Base-by-base conservation (phyloP, 169 alveolate species). In the Plasmodium fragile region DNA sequence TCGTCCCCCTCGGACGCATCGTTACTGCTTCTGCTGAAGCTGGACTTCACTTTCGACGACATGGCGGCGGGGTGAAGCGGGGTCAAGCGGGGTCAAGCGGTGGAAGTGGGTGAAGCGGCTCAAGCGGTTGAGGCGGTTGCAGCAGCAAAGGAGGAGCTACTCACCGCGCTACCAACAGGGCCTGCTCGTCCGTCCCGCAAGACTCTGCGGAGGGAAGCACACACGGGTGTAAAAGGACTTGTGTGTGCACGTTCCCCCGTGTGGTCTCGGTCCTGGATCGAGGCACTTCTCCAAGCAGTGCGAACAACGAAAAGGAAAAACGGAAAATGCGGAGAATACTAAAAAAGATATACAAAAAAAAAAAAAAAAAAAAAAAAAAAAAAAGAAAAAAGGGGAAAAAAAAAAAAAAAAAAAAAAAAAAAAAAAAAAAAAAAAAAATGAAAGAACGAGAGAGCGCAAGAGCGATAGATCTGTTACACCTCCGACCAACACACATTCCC, bases 1-100 rank as follows among this genome's bases (percentile, higher is more conserved):
- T 22, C 79, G 7, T 82, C 82, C 32, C 39, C 82, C 49, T 69
- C 71, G 18, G 92, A 83, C 7, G 34, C 8, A 8, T 69, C 82
- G 28, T n/a, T 83, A 30, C 81, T 69, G 43, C 49, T 70, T 41
- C 32, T 11, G 28, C 43, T 70, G 82, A 83, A 69, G 39, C 70
- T 69, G 32, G 65, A 83, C 77, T 45, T 83, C 4, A 45, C n/a
- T 16, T 30, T 65, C 32, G 49, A 10, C 10, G 36, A n/a, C 80
- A 49, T 49, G 4, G 2, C 59, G 6, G 18, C 25, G 16, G 22
- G 59, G 25, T 2, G 52, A 5, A 0, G 8, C 2, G 16, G 41
- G 32, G 30, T 8, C 16, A 25, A 53, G 41, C 2, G n/a, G 70
- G 84, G 72, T 10, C 6, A 13, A 0, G 73, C n/a, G n/a, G n/a